Conservation (phyloP, 225 moss, liverwort and hornwort species). For the Thuidium tamariscinum region DNA sequence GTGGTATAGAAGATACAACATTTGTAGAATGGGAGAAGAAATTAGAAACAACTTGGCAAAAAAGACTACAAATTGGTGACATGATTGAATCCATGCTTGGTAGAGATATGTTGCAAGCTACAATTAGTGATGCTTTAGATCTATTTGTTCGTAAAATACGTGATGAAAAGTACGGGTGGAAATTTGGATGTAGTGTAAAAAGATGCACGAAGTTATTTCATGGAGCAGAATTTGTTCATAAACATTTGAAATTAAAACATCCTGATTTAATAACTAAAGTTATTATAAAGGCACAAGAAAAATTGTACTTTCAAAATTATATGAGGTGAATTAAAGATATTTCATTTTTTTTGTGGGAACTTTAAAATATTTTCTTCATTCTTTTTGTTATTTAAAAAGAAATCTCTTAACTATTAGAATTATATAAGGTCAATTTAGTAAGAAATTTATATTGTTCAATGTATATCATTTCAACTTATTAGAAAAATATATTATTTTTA, state of each 20-base stretch:
- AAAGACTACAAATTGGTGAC: slow-evolving; percentile 39
- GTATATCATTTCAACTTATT: no score
- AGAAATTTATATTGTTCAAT: not conserved
- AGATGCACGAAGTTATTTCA: slow-evolving; percentile 78
- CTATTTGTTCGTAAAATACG: slow-evolving; percentile 66
- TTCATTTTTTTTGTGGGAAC: not conserved
- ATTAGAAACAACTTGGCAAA: slow-evolving; percentile 56
- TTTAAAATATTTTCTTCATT: not conserved
- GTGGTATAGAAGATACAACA: not conserved
- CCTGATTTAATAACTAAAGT: slow-evolving; percentile 49
- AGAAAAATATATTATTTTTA: not conserved
- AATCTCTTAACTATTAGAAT: no score
- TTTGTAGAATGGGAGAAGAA: slow-evolving; percentile 65
- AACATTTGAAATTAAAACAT: slow-evolving; percentile 78
- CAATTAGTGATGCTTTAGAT: slow-evolving; percentile 46
- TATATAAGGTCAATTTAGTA: not conserved
- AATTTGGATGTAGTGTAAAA: slow-evolving; percentile 73
- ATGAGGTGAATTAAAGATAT: slow-evolving; percentile 37
- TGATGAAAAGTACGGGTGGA: slow-evolving; percentile 91
- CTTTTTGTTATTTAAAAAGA: not conserved
- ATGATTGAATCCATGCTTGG: slow-evolving; percentile 63
- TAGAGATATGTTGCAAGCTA: slow-evolving; percentile 35
- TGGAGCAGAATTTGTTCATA: slow-evolving; percentile 75
- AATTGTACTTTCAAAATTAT: slow-evolving; percentile 68
- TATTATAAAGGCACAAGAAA: slow-evolving; percentile 49